These are phyloP conservation scores for Coffea eugenioides DNA, from an alignment of 257 asterid genomes.

Conservation along the genomic window DNA sequence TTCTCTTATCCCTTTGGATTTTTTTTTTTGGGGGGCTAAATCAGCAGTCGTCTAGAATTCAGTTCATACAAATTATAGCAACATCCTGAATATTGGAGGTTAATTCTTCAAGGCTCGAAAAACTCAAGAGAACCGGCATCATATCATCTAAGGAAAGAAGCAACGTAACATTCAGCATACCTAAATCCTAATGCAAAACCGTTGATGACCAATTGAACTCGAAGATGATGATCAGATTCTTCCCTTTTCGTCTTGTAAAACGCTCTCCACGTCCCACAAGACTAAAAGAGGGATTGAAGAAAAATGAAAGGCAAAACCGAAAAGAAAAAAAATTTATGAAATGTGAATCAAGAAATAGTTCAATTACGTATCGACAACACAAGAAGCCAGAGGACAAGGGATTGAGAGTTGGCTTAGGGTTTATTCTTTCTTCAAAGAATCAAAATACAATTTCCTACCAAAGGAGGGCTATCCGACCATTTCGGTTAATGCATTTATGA, in stretches of 20 bases:
- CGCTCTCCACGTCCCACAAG: slow-evolving; percentile 8
- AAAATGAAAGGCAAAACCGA: not conserved
- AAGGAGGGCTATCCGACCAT: slow-evolving; percentile 40
- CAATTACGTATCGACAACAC: not conserved
- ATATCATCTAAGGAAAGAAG: not conserved
- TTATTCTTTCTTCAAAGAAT: slow-evolving; percentile 20
- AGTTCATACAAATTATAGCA: not conserved
- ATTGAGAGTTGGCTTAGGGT: slow-evolving; percentile 37
- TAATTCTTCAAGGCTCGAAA: not conserved
- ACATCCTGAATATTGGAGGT: not conserved
- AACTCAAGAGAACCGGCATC: not conserved
- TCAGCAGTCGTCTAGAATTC: not conserved
- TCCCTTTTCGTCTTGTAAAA: slow-evolving; percentile 12
- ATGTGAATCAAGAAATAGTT: slow-evolving; percentile 22
- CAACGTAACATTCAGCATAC: not conserved
- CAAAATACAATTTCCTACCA: not conserved
- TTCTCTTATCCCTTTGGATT: not conserved
- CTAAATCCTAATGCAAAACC: slow-evolving; percentile 3
- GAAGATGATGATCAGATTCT: not conserved
- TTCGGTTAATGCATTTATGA: slow-evolving; percentile 32
- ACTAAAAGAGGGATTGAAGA: not conserved
- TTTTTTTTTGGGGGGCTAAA: not conserved
- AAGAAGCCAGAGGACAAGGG: slow-evolving; percentile 12
- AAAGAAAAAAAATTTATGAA: not conserved
- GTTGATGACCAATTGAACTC: not conserved